A percentile compares a stretch with the other conserved stretches of the same genome.
phyloP scores from a whole-genome alignment of 306 rosid genomes.

The Cajanus cajan region DNA sequence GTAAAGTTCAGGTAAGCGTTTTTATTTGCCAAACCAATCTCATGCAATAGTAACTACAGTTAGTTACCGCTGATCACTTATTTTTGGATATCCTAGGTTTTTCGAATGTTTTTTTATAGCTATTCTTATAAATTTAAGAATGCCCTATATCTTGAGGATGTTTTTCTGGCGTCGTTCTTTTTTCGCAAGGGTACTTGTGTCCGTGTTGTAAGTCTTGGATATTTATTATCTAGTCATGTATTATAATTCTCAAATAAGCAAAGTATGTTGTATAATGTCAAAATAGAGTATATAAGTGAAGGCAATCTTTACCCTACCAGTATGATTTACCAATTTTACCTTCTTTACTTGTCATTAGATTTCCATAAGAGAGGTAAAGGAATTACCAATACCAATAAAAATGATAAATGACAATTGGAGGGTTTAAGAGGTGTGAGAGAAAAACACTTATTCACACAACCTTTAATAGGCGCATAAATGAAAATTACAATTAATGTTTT shows the following conservation, averaged over 20 bases:
- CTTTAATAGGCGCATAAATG: too few species aligned
- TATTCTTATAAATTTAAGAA: not conserved
- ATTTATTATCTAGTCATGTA: not conserved
- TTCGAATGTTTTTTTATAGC: not conserved
- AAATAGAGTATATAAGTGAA: too few species aligned
- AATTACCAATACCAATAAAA: too few species aligned
- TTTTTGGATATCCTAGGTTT: not conserved
- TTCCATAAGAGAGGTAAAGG: too few species aligned
- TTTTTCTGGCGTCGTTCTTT: not conserved
- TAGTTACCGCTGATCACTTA: not conserved
- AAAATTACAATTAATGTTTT: too few species aligned
- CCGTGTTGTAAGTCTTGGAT: not conserved
- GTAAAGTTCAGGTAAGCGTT: constrained; percentile 77
- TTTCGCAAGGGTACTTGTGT: not conserved
- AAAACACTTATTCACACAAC: too few species aligned
- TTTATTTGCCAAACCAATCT: not conserved
- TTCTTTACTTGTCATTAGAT: too few species aligned
- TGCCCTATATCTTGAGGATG: not conserved
- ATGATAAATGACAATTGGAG: too few species aligned
- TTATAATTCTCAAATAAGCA: not conserved
- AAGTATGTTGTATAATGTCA: too few species aligned
- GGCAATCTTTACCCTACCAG: too few species aligned
- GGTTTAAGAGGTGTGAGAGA: too few species aligned
- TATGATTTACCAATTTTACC: too few species aligned
- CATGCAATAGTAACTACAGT: not conserved